Base-by-base conservation (phyloP, 345 rosid species). In the Streptanthus diversifolius region DNA sequence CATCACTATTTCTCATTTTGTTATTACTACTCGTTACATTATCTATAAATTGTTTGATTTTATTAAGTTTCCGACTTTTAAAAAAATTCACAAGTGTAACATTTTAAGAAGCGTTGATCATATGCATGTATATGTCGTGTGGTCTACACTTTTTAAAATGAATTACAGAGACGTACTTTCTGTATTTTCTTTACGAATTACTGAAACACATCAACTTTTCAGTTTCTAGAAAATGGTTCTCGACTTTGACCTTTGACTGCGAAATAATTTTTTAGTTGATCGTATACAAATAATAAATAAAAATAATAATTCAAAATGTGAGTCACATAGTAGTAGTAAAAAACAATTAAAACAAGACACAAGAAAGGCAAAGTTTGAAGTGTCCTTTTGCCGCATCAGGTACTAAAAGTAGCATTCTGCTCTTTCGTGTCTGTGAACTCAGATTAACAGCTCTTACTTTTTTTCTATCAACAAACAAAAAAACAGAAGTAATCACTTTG, bases 371-470 rank as follows among this genome's bases (percentile, higher is more conserved):
- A 66, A 66, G 54, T 39, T 9, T 25, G 3, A 57, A 74, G 22
- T 10, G 52, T 37, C 12, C 33, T 47, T 57, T 27, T 24, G 51
- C 0, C 24, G 24, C 35, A 61, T 2, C 7, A 56, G 72, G 59
- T 73, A 65, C 77, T 56, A 65, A 35, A 73, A 56, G 35, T 14
- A 47, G 66, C 59, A 57, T 44, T 25, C 59, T 56, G 72, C n/a
- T 66, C 66, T 57, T 74, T 72, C 72, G 78, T 47, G 66, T 66
- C 44, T 74, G 40, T 18, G 53, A 74, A 73, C 66, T 57, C 59
- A 73, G 66, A 25, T 13, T 17, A 52, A 64, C 59, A 35, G 60
- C 27, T 37, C 18, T 57, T 57, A 45, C 37, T 18, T 39, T 48
- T 47, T 52, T 1, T 22, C 39, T 43, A 59, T 39, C 1, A 3